Evolutionary conservation across 2,329 filamentous ascomycete genomes (phyloP), one percentile per base, ranked within the genome.

Genomic region (Paecilomyces sp.): DNA sequence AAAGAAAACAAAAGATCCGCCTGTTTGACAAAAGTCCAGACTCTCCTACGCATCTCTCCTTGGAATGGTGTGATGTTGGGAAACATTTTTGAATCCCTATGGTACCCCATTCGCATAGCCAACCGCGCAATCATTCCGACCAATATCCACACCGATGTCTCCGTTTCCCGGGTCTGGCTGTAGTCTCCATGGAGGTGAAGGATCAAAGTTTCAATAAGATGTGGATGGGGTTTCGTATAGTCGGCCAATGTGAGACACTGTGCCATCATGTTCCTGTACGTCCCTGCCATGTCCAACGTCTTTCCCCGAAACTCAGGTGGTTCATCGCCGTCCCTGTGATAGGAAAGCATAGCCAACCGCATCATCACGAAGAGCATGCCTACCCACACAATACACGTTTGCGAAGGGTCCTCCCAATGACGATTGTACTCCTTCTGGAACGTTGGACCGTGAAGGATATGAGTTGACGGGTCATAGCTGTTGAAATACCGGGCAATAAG

Each of bases 401-500:
- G 80, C 2, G 76, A 76, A 1, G 85, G 84, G 63, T 82, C 81
- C 63, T 80, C 70, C 85, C 85, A 88, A 66, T 87, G 83, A 63
- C 78, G 77, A 63, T 87, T 83, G 66, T 88, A 88, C 72, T 86
- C 84, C 67, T 88, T 85, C 68, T 93, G 87, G 68, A 97, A 97
- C 0, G 91, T 92, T 11, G 92, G 92, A 0, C 87, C 87, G 68
- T 95, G 91, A 56, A 94, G 84, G 64, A 94, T 86, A 70, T 85
- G 82, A 56, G 85, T 82, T 30, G 83, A 82, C 13, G 85, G 85
- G 65, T 88, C 85, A 65, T 85, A 86, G 30, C 89, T 93, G 71
- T 93, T 93, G 79, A 97, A 97, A 71, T 95, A 99, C 61, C 93
- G 86, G 62, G 88, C 88, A 62, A 96, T 89, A 18, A 97, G 81